Conservation (phyloP, 139 green algal genomes). For the Chlorella sp. region DNA sequence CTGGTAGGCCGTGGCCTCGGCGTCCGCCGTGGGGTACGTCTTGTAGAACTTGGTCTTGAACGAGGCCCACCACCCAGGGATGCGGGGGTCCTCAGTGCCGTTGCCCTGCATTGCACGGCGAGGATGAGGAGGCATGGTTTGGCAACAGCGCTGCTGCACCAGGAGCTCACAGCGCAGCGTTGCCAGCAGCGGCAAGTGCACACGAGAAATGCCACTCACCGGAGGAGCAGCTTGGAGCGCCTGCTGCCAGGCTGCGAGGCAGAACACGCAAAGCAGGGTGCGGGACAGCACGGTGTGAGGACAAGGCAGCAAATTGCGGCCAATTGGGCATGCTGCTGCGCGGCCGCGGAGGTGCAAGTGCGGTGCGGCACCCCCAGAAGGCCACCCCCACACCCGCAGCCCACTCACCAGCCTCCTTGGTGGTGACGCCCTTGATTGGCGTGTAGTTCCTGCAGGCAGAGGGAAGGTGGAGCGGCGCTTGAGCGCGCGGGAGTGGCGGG, state of each 20-base stretch:
- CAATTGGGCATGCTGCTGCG: neutral
- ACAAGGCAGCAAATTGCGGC: neutral
- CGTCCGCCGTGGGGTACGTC: neutral
- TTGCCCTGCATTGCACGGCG: too few relatives aligned
- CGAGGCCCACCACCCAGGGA: neutral
- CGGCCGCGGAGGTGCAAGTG: neutral
- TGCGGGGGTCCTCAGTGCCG: neutral
- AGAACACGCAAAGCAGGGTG: neutral
- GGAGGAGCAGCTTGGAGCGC: neutral
- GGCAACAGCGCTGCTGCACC: too few relatives aligned
- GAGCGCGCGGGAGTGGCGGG: too few relatives aligned
- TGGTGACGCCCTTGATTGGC: neutral
- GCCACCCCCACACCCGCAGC: too few relatives aligned
- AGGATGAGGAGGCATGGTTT: too few relatives aligned
- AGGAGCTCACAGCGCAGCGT: too few relatives aligned
- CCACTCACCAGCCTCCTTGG: too few relatives aligned
- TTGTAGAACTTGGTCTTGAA: neutral
- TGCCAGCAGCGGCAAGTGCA: too few relatives aligned
- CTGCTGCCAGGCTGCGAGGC: neutral
- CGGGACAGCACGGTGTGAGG: neutral
- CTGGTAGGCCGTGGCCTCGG: neutral
- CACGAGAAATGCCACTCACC: too few relatives aligned
- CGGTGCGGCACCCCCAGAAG: too few relatives aligned
- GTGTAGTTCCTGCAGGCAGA: neutral
- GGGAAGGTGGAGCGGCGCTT: too few relatives aligned